Base-by-base conservation (phyloP, 1,284 basidiomycete species). In the Microbotryomycetes sp. region DNA sequence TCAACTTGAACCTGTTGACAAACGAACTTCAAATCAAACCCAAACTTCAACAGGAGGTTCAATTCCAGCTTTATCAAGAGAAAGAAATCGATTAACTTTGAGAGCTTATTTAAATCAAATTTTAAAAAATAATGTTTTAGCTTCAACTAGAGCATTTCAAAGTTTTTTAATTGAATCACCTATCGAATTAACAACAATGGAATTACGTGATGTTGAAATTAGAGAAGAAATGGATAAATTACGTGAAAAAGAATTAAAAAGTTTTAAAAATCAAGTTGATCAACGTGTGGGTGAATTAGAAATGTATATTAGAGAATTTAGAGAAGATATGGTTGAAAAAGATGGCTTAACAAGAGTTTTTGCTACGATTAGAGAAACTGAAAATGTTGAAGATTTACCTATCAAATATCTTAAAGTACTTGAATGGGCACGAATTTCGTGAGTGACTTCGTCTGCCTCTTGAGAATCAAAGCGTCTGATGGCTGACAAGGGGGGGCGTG, bases 391-490 rank as follows among this genome's bases (percentile, higher is more conserved):
- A 62, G 84, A 87, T 70, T 78, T 99, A 30, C 94, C 96, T 1
- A 76, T 80, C 7, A 89, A 92, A 67, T 97, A 94, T 73, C 81
- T 84, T 68, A 89, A 91, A 53, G 88, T 97, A 36, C 74, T 97
- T 15, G 92, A 97, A 76, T 99, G 96, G 94, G 94, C 89, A 3
- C 82, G 92, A 58, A 97, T 97, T 75, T 93, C 92, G 89, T 93
- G 65, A 72, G 78, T 75, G 48, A n/a, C 30, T 54, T 60, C 64
- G 52, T 53, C 47, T n/a, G 55, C 23, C 48, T 23, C 60, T 45
- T 45, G 48, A 12, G 54, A 62, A 55, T 50, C 57, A 68, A 49
- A n/a, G 59, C 58, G 47, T 60, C 53, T 55, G 31, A 48, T 52
- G 26, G 25, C 51, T 15, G n/a, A n/a, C n/a, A n/a, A n/a, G n/a